Base-by-base conservation (phyloP, 495 filamentous ascomycete genomes). In the Aspergillus conjunctus region DNA sequence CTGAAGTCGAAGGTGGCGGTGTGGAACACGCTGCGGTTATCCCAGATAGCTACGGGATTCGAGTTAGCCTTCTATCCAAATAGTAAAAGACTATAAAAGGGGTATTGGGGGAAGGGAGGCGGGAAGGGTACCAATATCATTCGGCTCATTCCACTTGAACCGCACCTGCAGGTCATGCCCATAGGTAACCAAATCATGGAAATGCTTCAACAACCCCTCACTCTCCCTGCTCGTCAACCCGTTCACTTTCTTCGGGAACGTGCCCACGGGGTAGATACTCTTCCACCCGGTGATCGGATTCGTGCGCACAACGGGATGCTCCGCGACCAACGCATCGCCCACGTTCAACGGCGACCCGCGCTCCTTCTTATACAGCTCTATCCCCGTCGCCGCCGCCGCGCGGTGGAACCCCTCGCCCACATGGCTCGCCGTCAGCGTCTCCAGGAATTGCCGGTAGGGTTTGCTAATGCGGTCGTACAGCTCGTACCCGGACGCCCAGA, bases 281-380 rank as follows among this genome's bases (percentile, higher is more conserved):
- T 89, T 90, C 88, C 89, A 91, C 14, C 89, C 88, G 0, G 89
- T 91, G 2, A 91, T 83, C 0, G 89, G 88, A 69, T 91, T 89
- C 22, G 88, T 91, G 30, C 89, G 83, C 15, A 91, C 74, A 12
- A 90, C 82, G 0, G 87, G 86, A 71, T 91, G 88, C 7, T 82
- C 69, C 12, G 87, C 84, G 30, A 70, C 77, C 11, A 91, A 71
- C 1, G 81, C 66, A 4, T 17, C 43, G 0, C 87, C 89, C 0
- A 80, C 68, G 68, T 91, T 91, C 57, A 84, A 78, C 1, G 87
- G 87, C 0, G 83, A 73, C 6, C 89, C 88, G n/a, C 88, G 80
- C 22, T 66, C 39, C 41, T 70, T 76, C 7, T 75, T 66, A 68
- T 81, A 85, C 22, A 90, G 55, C 43, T 74, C 59, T 66, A 85